These are phyloP conservation scores for Ganoderma lucidum DNA, from an alignment of 1,284 basidiomycete species.

Conservation along the genomic window DNA sequence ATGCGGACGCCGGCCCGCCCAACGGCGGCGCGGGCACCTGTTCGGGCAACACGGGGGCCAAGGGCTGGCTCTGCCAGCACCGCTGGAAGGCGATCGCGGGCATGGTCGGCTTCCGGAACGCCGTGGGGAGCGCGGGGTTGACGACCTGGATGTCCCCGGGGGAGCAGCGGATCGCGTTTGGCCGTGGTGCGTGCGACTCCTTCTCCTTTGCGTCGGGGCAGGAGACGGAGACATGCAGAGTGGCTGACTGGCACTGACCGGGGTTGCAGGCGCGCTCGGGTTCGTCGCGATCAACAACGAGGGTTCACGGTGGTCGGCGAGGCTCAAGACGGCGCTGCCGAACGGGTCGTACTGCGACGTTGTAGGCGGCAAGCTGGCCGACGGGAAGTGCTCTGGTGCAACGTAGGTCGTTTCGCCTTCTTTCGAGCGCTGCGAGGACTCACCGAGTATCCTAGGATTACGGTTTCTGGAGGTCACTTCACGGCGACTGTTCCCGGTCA, in stretches of 20 bases:
- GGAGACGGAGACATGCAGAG: no score
- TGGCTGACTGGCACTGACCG: background rate
- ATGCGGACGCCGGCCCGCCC: slow-evolving; percentile 62
- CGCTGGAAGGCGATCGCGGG: slow-evolving; percentile 64
- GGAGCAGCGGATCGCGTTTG: slow-evolving; percentile 67
- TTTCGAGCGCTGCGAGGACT: background rate
- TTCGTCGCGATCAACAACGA: slow-evolving; percentile 74
- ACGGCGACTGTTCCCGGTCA: slow-evolving; percentile 59
- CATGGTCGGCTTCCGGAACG: slow-evolving; percentile 72
- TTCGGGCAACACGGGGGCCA: slow-evolving; percentile 54
- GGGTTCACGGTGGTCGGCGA: slow-evolving; percentile 59
- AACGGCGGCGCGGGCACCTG: slow-evolving; percentile 58
- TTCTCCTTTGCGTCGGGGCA: background rate
- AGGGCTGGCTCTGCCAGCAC: slow-evolving; percentile 71
- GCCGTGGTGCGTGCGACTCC: slow-evolving; percentile 55
- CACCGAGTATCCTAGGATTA: slow-evolving; percentile 48
- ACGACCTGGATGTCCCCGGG: slow-evolving; percentile 65
- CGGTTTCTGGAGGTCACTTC: slow-evolving; percentile 61
- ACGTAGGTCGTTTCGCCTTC: slow-evolving; percentile 47
- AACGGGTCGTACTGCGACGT: slow-evolving; percentile 72
- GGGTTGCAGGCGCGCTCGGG: slow-evolving; percentile 54
- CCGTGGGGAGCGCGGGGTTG: slow-evolving; percentile 57
- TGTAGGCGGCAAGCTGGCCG: slow-evolving; percentile 51
- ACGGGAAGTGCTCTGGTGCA: slow-evolving; percentile 56
- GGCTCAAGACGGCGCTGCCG: slow-evolving; percentile 63